Evolutionary conservation across 1,284 basidiomycete genomes (phyloP).

Genomic region (Coniophora puteana): DNA sequence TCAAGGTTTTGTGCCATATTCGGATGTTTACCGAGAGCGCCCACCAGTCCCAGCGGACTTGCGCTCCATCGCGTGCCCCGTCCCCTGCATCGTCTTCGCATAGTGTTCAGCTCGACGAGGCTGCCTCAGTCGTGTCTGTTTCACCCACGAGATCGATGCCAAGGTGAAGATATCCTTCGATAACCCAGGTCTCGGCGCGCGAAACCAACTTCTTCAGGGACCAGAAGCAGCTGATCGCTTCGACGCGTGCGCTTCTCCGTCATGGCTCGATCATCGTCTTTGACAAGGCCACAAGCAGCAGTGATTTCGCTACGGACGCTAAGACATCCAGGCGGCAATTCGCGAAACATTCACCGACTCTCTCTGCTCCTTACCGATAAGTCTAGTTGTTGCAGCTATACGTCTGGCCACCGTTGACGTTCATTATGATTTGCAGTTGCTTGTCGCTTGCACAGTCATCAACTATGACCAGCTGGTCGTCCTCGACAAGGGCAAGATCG

Average conservation of each 20-base stretch:
- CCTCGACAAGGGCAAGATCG: slow-evolving; percentile 63
- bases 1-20: slow-evolving; percentile 41
- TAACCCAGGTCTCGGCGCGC: slow-evolving; percentile 81
- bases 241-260: slow-evolving; percentile 61
- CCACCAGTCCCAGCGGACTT: slow-evolving; percentile 42
- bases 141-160: slow-evolving; percentile 26
- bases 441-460: slow-evolving; percentile 54
- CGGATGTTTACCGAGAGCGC: slow-evolving; percentile 55
- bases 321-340: slow-evolving; percentile 67
- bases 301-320: slow-evolving; percentile 56
- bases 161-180: slow-evolving; percentile 64
- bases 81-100: slow-evolving; percentile 28
- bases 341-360: slow-evolving; percentile 57
- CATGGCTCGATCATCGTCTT: slow-evolving; percentile 64
- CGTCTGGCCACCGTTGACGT: slow-evolving; percentile 2
- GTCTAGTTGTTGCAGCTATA: slow-evolving; percentile 5
- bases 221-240: slow-evolving; percentile 67
- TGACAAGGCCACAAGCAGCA: slow-evolving; percentile 68
- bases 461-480: slow-evolving; percentile 70
- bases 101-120: slow-evolving; percentile 2
- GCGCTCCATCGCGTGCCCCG: slow-evolving; percentile 44
- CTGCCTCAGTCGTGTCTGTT: slow-evolving; percentile 11
- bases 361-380: slow-evolving; percentile 43
- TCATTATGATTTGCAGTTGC: slow-evolving; percentile 30
- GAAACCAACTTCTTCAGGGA: slow-evolving; percentile 73